Evolutionary conservation across 768 basidiomycete species (phyloP), one percentile per base, ranked within the genome.

Genomic region (Pisolithus marmoratus): DNA sequence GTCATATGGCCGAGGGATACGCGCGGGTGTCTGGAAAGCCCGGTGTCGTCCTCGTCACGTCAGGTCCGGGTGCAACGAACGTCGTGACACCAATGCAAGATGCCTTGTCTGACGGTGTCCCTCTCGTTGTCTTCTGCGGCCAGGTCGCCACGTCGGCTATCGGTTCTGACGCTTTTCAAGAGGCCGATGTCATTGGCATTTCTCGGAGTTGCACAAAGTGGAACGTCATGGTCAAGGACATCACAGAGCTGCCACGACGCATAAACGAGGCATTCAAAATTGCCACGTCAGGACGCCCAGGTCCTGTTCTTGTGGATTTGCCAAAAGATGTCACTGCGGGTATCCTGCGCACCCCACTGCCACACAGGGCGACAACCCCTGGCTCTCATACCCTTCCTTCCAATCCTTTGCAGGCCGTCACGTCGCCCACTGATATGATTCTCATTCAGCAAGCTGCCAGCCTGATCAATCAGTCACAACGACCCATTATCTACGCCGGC

Each of bases 231-330:
- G 91, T 98, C 48, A 98, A 97, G 71, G 94, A 94, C 64, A 91
- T 98, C 54, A 70, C 89, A 12, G 96, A 98, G 70, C 79, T 98
- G 3, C 96, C 96, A 14, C 76, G 95, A 40, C 80, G 96, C 53
- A 95, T 98, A 65, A 98, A 97, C 66, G 96, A 99, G 69, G 96
- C 96, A 0, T 98, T 99, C 82, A 96, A 97, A 70, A 98, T 99
- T 57, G 96, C 96, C 14, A 94, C 92, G 1, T 90, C 93, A 7
- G 96, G 96, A 1, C 84, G 96, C 26, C 96, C 96, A 1, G 96
- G 96, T 1, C 96, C 96, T 46, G 96, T 98, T 45, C 85, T 99
- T 54, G 94, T 99, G 54, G 96, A 99, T 65, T 78, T 99, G 19
- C 96, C 96, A n/a, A 99, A 99, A 70, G 96, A 99, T 69, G 83